phyloP scores from a whole-genome alignment of 371 early-diverging fungal species.

The Basidiobolus meristosporus region DNA sequence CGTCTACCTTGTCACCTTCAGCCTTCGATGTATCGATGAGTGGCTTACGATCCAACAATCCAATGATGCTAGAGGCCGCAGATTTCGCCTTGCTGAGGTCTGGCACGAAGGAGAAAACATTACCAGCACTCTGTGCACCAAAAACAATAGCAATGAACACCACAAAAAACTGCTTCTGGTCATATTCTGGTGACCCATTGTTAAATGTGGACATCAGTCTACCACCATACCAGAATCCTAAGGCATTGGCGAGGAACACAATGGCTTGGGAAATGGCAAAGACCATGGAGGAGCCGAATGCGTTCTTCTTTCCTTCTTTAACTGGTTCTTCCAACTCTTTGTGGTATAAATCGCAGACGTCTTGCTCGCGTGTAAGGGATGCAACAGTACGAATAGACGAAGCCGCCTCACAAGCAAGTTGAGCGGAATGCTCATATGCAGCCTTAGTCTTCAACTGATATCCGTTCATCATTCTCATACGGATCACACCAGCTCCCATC shows the following conservation, averaged over 20 bases:
- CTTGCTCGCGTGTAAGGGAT: constrained; percentile 56
- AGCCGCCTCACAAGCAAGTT: constrained; percentile 74
- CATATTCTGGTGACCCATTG: constrained; percentile 2
- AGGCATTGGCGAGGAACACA: constrained; percentile 37
- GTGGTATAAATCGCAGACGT: constrained; percentile 39
- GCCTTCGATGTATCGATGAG: constrained; percentile 22
- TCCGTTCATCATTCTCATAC: constrained; percentile 44
- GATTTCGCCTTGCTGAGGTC: constrained; percentile 29
- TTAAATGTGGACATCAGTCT: constrained; percentile 9
- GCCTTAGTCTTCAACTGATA: constrained; percentile 27
- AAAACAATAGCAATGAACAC: constrained; percentile 21
- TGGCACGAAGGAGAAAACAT: background rate
- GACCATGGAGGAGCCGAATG: constrained; percentile 21
- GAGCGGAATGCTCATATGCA: constrained; percentile 43
- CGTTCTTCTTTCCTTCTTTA: constrained; percentile 26
- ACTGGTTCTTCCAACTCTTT: constrained; percentile 25
- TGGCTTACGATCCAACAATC: constrained; percentile 29
- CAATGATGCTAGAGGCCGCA: constrained; percentile 49
- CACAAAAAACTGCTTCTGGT: constrained; percentile 15
- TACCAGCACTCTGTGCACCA: background rate
- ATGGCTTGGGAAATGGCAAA: constrained; percentile 15
- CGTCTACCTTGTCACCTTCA: constrained; percentile 12
- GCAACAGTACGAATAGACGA: constrained; percentile 74
- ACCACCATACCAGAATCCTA: constrained; percentile 43
- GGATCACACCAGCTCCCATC: constrained; percentile 19